A percentile compares a stretch with the other conserved stretches of the same genome.
Conservation (phyloP, 2,329 filamentous ascomycete species). For the Dactylonectria macrodidyma region DNA sequence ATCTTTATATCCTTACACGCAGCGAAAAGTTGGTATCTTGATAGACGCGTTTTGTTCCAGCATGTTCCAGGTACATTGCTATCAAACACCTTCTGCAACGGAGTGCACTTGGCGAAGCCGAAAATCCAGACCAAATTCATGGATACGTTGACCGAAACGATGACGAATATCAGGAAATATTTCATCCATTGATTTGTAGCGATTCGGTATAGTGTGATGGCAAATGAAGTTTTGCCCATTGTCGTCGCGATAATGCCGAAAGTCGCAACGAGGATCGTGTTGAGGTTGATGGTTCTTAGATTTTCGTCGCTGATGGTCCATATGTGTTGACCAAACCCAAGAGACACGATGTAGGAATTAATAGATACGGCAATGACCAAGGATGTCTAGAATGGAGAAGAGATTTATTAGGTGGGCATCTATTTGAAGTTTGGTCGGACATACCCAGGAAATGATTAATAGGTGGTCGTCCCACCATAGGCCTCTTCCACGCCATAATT, state of each 20-base stretch:
- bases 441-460: conserved; percentile 54
- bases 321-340: conserved; percentile 48
- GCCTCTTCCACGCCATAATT: conserved; percentile 52
- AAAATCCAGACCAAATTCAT: conserved; percentile 55
- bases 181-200: conserved; percentile 46
- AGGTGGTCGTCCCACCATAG: conserved; percentile 57
- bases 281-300: conserved; percentile 45
- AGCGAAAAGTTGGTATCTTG: conserved; percentile 51
- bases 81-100: conserved; percentile 48
- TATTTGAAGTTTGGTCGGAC: conserved; percentile 27
- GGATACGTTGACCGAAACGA: conserved; percentile 52
- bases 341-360: conserved; percentile 50
- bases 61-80: conserved; percentile 46
- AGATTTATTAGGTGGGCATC: neutral
- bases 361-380: conserved; percentile 50
- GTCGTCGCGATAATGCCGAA: conserved; percentile 54
- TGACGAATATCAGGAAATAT: conserved; percentile 50
- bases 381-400: conserved; percentile 38
- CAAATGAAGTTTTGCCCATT: conserved; percentile 57
- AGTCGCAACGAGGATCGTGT: conserved; percentile 47
- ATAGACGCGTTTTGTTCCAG: conserved; percentile 47
- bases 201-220: conserved; percentile 54
- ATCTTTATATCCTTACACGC: conserved; percentile 46
- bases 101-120: conserved; percentile 51
- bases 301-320: conserved; percentile 43